phyloP scores from a whole-genome alignment of 371 early-diverging fungal species.

The Syncephalastrum sp. region DNA sequence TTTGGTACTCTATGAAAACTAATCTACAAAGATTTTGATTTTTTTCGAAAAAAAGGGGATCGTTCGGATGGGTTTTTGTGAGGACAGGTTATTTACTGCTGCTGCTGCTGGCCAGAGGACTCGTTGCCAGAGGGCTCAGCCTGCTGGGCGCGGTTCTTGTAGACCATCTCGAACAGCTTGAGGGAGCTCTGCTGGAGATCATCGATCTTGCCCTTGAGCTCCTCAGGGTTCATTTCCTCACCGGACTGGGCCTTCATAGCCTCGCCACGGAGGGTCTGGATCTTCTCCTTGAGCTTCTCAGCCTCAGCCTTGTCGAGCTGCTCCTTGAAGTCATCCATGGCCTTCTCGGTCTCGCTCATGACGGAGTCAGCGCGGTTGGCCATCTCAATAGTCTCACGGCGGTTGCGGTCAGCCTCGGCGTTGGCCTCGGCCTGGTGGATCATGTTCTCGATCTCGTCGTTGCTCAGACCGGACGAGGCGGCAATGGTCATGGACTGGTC shows the following conservation, averaged over 20 bases:
- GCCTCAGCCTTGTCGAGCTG: constrained; percentile 84
- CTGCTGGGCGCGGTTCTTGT: constrained; percentile 70
- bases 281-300: constrained; percentile 80
- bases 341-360: constrained; percentile 91
- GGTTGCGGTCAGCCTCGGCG: constrained; percentile 90
- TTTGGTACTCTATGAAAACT: too few species aligned
- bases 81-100: constrained; percentile 4
- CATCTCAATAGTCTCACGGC: constrained; percentile 92
- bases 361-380: constrained; percentile 91
- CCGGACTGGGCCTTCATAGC: constrained; percentile 68
- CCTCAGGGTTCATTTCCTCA: constrained; percentile 63
- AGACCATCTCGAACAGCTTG: constrained; percentile 96
- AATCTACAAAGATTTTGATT: constrained; percentile 1
- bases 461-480: constrained; percentile 95
- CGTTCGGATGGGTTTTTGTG: not conserved
- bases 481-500: constrained; percentile 96
- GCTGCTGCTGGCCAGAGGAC: constrained; percentile 4
- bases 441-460: constrained; percentile 97
- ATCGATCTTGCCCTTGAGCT: constrained; percentile 74
- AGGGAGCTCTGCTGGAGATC: constrained; percentile 86
- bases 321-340: constrained; percentile 92
- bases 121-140: constrained; percentile 5
- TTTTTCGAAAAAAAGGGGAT: constrained; percentile 2
- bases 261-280: constrained; percentile 72
- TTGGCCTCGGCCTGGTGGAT: constrained; percentile 89